These are phyloP conservation scores for Fraxinus quadrangulata DNA, from an alignment of 257 asterid species.

Conservation along the genomic window DNA sequence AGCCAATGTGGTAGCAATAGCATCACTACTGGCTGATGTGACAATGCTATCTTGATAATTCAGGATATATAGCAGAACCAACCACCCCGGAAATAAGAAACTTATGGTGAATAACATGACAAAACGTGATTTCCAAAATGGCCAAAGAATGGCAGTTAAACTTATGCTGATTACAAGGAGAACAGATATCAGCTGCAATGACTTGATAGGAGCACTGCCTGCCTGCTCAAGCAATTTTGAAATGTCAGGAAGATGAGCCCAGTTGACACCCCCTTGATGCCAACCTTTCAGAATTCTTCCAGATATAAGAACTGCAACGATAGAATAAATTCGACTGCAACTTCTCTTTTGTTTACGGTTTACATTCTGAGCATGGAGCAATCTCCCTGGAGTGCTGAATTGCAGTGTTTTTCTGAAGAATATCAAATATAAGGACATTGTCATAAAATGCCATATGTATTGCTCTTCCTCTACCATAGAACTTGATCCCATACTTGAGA, in stretches of 20 bases:
- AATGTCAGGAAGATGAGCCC: slow-evolving; percentile 82
- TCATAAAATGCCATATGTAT: slow-evolving; percentile 81
- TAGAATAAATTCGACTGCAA: slow-evolving; percentile 31
- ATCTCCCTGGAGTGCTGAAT: slow-evolving; percentile 30
- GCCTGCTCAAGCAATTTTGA: slow-evolving; percentile 70
- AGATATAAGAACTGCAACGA: slow-evolving; percentile 50
- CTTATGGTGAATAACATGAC: slow-evolving; percentile 40
- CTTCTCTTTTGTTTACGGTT: slow-evolving; percentile 22
- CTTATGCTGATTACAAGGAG: slow-evolving; percentile 47
- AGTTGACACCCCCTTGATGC: slow-evolving; percentile 99
- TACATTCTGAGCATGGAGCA: slow-evolving; percentile 22
- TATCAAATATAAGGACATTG: slow-evolving; percentile 62
- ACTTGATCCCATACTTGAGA: slow-evolving; percentile 89
- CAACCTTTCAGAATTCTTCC: slow-evolving; percentile 90
- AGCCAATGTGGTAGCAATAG: slow-evolving; percentile 57
- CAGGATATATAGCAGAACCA: slow-evolving; percentile 53
- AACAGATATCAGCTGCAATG: slow-evolving; percentile 57
- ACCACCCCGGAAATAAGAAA: slow-evolving; percentile 47
- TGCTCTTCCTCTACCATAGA: slow-evolving; percentile 96
- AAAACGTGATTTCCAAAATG: slow-evolving; percentile 33
- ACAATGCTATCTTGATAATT: slow-evolving; percentile 41
- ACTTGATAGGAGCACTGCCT: slow-evolving; percentile 47
- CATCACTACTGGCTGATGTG: slow-evolving; percentile 40
- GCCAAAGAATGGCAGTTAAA: slow-evolving; percentile 37
- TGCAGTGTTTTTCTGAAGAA: slow-evolving; percentile 64